Percentiles rank a stretch among this genome's conserved stretches.
Conservation (phyloP, 176 grass and related monocot genomes). For the Melocanna baccifera region DNA sequence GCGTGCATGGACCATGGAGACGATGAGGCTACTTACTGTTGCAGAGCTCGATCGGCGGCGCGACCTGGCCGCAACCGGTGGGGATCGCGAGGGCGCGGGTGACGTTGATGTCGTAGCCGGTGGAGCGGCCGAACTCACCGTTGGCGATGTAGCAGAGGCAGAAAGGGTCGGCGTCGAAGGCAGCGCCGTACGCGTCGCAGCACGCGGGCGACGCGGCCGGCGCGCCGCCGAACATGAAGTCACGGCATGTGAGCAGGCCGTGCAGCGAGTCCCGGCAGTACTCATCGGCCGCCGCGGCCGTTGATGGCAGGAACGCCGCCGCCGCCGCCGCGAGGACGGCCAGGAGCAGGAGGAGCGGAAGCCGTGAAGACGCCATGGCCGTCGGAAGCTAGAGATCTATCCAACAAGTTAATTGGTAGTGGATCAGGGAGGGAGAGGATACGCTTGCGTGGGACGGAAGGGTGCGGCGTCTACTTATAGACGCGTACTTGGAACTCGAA, state of each 20-base stretch:
- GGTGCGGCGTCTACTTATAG: neutral
- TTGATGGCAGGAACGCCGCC: neutral
- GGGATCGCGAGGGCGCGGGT: slow-evolving; percentile 40
- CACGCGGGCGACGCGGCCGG: neutral
- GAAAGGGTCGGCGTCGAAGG: slow-evolving; percentile 31
- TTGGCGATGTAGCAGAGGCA: slow-evolving; percentile 60
- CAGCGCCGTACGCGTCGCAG: slow-evolving; percentile 35
- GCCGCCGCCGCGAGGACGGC: neutral
- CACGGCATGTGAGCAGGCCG: slow-evolving; percentile 23
- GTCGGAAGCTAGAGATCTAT: neutral
- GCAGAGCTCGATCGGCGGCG: slow-evolving; percentile 46
- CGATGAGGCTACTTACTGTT: slow-evolving; percentile 19
- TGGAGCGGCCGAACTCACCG: slow-evolving; percentile 38
- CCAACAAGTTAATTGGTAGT: neutral
- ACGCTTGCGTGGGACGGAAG: neutral
- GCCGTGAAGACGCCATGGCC: neutral
- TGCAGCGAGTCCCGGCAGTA: slow-evolving; percentile 33
- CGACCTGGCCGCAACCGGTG: slow-evolving; percentile 30
- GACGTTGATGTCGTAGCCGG: slow-evolving; percentile 33
- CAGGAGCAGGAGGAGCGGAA: neutral
- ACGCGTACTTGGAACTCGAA: neutral
- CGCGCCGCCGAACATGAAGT: slow-evolving; percentile 33
- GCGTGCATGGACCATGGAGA: neutral
- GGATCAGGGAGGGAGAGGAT: neutral
- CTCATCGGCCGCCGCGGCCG: neutral